Base-by-base conservation (phyloP, 2,329 filamentous ascomycete species). In the Septoria linicola region DNA sequence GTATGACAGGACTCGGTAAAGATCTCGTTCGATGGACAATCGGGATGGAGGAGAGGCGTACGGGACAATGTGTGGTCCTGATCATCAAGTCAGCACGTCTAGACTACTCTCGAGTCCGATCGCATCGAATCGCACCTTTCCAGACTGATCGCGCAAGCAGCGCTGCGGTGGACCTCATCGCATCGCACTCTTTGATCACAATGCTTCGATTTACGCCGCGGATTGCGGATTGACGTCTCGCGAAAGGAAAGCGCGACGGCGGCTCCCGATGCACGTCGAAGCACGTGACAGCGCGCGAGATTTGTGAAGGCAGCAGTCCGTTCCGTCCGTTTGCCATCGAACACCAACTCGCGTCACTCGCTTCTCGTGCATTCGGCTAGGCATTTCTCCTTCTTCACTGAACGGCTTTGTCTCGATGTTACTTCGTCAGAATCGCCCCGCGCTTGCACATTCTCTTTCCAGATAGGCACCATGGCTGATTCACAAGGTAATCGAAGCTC, bases 111-210 rank as follows among this genome's bases (percentile, higher is more conserved):
- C 25, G 3, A 11, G 11, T 20, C 4, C 8, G 17, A 39, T 5
- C 19, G 16, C 2, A 10, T 39, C 17, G 8, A 8, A 23, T 20
- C 72, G 60, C 72, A 90, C 89, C 89, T 80, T 95, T 95, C 89
- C 89, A 95, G 66, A 91, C 84, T 42, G 89, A 93, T 63, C 89
- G 85, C 73, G 83, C 84, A 31, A 67, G 52, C 13, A 68, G 55
- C 57, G 63, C 59, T 19, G 37, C 41, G 14, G 63, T 63, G 2
- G 60, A 47, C 58, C 57, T 67, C 66, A 68, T 68, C 41, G 48
- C 52, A 46, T 57, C 43, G 47, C 49, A 51, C 17, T 52, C n/a
- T 45, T 34, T 21, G 25, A 41, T 36, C 47, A 25, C 30, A 41
- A 27, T 39, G 19, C 16, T n/a, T 42, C 36, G 5, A 5, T 27